Evolutionary conservation across 257 asterid species (phyloP).

Genomic region (Primulina eburnea): DNA sequence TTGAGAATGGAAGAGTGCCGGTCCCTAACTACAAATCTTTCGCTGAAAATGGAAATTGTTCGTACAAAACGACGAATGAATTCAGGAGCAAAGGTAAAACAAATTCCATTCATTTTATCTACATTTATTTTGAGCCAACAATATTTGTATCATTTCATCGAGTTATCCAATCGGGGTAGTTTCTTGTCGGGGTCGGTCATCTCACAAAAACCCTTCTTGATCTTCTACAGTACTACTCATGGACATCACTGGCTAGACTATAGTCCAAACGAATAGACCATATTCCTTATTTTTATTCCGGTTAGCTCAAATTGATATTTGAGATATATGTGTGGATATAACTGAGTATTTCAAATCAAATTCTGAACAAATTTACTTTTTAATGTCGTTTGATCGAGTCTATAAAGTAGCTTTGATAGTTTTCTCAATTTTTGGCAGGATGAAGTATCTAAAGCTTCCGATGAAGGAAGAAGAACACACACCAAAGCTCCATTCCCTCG

Average conservation of each 20-base stretch:
- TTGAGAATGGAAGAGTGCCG: conserved; percentile 46
- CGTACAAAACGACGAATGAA: conserved; percentile 14
- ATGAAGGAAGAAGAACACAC: conserved; percentile 7
- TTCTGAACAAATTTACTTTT: too few species aligned
- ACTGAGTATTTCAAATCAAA: too few species aligned
- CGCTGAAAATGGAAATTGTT: conserved; percentile 14
- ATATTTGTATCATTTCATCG: not conserved
- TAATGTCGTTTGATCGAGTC: too few species aligned
- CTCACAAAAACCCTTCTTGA: too few species aligned
- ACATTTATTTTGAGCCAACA: not conserved
- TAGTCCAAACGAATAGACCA: too few species aligned
- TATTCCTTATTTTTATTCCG: too few species aligned
- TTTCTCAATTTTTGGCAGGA: conserved; percentile 22
- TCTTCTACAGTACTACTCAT: too few species aligned
- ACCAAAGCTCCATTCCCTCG: not conserved
- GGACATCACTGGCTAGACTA: too few species aligned
- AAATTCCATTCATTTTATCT: too few species aligned
- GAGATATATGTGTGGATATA: too few species aligned
- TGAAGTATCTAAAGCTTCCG: conserved; percentile 37
- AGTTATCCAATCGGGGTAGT: not conserved
- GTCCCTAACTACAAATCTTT: conserved; percentile 38
- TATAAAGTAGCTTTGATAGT: not conserved
- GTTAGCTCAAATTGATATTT: too few species aligned
- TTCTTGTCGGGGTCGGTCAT: too few species aligned
- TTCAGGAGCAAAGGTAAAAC: conserved; percentile 29